Evolutionary conservation across 805 yeast species (phyloP), one percentile per base, ranked within the genome.

Genomic region (Monosporozyma aquatica): DNA sequence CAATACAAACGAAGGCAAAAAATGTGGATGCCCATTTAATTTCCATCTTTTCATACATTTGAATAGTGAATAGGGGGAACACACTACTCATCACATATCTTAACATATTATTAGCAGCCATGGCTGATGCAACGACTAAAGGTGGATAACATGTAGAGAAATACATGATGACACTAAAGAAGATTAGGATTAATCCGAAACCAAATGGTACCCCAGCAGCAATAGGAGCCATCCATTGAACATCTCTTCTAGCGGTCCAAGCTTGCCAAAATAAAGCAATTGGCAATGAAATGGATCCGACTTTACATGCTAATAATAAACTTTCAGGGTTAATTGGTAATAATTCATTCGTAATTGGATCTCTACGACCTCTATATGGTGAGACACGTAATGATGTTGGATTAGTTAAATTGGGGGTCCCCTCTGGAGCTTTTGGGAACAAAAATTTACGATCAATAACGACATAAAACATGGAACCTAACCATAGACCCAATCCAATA

Each of bases 31-130:
- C 96, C 94, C 95, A 52, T 52, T 75, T 83, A 50, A 80, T 75
- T 30, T 78, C 78, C 54, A 87, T 67, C 35, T 71, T 78, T 15
- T 71, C 59, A 66, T 82, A 80, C 95, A 87, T 84, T 64, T 87
- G 95, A 17, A 78, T 74, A 1, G 87, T 83, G 65, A 87, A 87
- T 45, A 87, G 68, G 43, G 95, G 95, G 95, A 70, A 87, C 80
- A 17, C 84, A 6, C 86, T 78, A 8, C 94, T 86, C 47, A 82
- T 59, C 25, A 80, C 51, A 57, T 85, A 86, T 65, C 96, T 75
- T 44, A 80, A 62, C 55, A 87, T 68, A 59, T 84, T 85, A 64
- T 87, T 87, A 11, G 95, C 95, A 27, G 95, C 95, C 47, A 86
- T 62, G 3, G 94, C 90, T n/a, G 90, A 80, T 0, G 95, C 95